Evolutionary conservation across 306 rosid species (phyloP), one percentile per base, ranked within the genome.

Genomic region (Potentilla sterilis): DNA sequence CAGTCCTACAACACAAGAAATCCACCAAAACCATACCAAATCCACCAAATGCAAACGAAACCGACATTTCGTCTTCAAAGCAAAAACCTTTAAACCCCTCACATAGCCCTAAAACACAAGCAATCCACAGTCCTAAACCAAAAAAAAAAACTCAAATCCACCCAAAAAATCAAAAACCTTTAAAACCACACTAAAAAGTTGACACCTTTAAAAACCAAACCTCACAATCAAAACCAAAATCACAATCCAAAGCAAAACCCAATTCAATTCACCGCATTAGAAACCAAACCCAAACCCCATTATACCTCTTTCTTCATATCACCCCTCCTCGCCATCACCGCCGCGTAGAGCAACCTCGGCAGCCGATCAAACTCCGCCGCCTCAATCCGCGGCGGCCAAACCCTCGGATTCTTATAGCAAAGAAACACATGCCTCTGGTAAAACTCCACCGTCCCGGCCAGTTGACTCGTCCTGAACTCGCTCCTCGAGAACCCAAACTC

Each of bases 301-400:
- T 7, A 10, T 21, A 93, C 98, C 91, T 90, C 88, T 81, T 86
- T 90, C 81, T 78, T 86, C 91, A 91, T 91, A 78, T 88, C 90
- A 15, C 15, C 80, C 84, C 86, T 94, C 80, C 87, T 85, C 0
- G 97, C 88, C 74, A 85, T 58, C 14, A 94, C 93, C 11, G 98
- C 98, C 1, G 93, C 95, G 41, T 92, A 83, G 21, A 94, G 98
- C 85, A 94, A 77, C 86, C 97, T 83, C 1, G 98, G 98, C 70
- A 94, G 80, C 42, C 98, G 95, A 85, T 94, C 97, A n/a, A 94
- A 91, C 85, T 94, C 97, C 0, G 98, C 96, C 47, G 97, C 97
- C 81, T 91, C 98, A 76, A 94, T 92, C 67, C 97, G 85, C 0
- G 97, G 88, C 7, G 97, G 98, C 98, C 98, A 94, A 58, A 88